Conservation (phyloP, 148 eudicot genomes). For the Rhododendron williamsianum region DNA sequence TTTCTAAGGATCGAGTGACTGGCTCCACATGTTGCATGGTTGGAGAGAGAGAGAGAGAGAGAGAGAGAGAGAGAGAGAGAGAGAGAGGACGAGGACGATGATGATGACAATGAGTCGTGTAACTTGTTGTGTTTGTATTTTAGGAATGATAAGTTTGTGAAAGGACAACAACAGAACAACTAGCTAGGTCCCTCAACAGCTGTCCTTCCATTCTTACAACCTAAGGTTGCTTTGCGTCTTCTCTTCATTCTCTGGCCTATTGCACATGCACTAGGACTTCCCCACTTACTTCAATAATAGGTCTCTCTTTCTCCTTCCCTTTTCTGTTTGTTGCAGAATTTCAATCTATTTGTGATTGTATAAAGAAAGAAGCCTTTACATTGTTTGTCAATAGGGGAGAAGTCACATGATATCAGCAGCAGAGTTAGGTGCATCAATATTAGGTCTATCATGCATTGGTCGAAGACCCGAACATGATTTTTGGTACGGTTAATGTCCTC, state of each 20-base stretch:
- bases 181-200: constrained; percentile 12
- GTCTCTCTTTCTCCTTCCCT: background rate
- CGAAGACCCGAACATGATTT: background rate
- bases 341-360: background rate
- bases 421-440: background rate
- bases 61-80: background rate
- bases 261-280: constrained; percentile 5
- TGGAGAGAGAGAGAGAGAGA: background rate
- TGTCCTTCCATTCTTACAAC: constrained; percentile 5
- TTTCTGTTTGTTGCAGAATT: background rate
- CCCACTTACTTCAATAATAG: constrained; percentile 12
- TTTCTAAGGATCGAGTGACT: background rate
- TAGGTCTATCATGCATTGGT: background rate
- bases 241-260: constrained; percentile 1
- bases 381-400: background rate
- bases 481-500: background rate
- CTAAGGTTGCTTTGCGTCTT: background rate
- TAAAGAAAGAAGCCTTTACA: background rate
- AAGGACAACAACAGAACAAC: background rate
- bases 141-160: background rate
- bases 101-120: no score
- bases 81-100: background rate
- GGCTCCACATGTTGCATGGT: background rate
- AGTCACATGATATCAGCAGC: constrained; percentile 5
- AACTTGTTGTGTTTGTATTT: background rate